phyloP scores from a whole-genome alignment of 371 early-diverging fungal species.

The Choanephora cucurbitarum region DNA sequence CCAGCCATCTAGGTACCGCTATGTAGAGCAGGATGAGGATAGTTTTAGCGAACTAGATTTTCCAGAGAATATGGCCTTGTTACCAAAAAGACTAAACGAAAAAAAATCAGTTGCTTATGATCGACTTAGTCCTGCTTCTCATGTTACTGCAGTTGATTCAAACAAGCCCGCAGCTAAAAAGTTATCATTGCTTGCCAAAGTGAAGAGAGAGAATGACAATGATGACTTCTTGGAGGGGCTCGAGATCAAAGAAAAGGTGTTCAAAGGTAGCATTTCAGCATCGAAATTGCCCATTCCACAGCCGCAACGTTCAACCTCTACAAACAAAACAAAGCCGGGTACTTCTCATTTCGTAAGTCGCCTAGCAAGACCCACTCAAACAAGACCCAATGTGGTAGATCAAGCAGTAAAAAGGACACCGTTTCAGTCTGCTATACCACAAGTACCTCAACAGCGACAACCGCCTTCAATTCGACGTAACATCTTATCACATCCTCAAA shows the following conservation, averaged over 20 bases:
- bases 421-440: too few species aligned
- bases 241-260: constrained; percentile 17
- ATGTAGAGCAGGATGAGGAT: constrained; percentile 19
- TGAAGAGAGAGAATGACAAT: constrained; percentile 27
- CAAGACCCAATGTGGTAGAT: too few species aligned
- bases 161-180: neutral
- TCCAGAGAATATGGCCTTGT: constrained; percentile 23
- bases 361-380: constrained; percentile 7
- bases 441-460: neutral
- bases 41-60: constrained; percentile 24
- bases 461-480: neutral
- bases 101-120: constrained; percentile 4
- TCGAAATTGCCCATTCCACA: neutral
- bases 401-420: neutral
- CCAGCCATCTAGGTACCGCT: neutral
- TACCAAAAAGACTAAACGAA: constrained; percentile 9
- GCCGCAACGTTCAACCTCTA: neutral
- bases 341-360: neutral
- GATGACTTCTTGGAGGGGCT: constrained; percentile 38
- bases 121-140: neutral
- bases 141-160: too few species aligned
- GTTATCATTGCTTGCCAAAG: neutral
- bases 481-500: constrained; percentile 1
- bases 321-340: neutral
- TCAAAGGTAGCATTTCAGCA: neutral